Evolutionary conservation across 2,329 filamentous ascomycete species (phyloP).

Genomic region (Pleoardoris graminearum): DNA sequence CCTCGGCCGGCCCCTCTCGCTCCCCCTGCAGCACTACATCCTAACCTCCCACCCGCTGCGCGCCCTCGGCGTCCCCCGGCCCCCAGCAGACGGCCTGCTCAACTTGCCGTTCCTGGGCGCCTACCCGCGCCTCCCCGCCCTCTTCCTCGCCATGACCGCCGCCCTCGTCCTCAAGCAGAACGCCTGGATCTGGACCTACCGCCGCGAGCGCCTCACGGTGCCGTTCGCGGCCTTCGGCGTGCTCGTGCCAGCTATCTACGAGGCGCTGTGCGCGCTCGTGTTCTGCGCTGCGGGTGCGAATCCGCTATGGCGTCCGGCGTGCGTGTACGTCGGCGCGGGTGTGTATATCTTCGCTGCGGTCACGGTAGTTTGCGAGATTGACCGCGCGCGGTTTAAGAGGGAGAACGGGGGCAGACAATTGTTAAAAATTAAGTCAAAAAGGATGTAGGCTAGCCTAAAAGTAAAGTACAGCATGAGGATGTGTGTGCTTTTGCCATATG

Average conservation of each 20-base stretch:
- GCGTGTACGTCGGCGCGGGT: background rate
- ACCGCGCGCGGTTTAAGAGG: background rate
- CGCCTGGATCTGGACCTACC: constrained; percentile 5
- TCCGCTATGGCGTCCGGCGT: background rate
- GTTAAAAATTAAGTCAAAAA: too few species aligned
- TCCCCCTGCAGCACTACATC: constrained; percentile 2
- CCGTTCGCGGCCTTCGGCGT: constrained; percentile 5
- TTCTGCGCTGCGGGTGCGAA: background rate
- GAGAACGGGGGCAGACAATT: background rate
- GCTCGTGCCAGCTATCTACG: background rate
- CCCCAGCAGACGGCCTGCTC: background rate
- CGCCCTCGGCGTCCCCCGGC: background rate
- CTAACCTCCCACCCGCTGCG: constrained; percentile 2
- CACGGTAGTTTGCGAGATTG: background rate
- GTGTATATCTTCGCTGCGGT: background rate
- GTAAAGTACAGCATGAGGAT: too few species aligned
- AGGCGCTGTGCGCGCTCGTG: background rate
- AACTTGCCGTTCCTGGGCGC: background rate
- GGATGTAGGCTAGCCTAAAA: too few species aligned
- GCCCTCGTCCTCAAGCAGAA: constrained; percentile 3
- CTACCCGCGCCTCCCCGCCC: background rate
- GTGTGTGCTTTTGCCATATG: too few species aligned
- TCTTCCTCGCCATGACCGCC: constrained; percentile 5
- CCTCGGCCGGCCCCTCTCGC: background rate
- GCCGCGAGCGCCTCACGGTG: background rate